These are phyloP conservation scores for Mycoemilia scoparia DNA, from an alignment of 192 early-diverging fungal species.

Conservation along the genomic window DNA sequence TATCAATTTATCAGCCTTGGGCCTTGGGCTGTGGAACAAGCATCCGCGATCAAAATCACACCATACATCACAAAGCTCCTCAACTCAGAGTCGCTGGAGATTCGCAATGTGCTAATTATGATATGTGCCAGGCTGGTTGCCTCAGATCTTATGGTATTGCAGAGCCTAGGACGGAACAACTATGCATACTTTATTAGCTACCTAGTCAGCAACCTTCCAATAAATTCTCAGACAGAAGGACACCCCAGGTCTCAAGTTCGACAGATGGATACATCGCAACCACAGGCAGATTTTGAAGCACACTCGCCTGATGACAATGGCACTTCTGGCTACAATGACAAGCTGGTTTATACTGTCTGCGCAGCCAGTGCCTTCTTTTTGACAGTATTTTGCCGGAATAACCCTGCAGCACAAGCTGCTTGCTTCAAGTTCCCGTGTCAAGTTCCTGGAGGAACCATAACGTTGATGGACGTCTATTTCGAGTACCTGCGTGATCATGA, in stretches of 20 bases:
- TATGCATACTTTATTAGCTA: conserved; percentile 87
- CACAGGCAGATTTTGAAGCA: conserved; percentile 27
- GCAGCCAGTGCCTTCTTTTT: conserved; percentile 74
- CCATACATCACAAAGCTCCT: conserved; percentile 93
- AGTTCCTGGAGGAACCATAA: too few species aligned
- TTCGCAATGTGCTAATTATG: conserved; percentile 85
- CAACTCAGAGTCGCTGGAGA: conserved; percentile 76
- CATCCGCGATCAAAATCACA: conserved; percentile 86
- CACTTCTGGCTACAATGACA: too few species aligned
- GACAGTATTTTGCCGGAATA: conserved; percentile 78
- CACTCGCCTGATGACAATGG: too few species aligned
- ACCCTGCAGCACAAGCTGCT: conserved; percentile 63
- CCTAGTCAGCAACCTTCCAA: conserved; percentile 44
- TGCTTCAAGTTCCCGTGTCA: conserved; percentile 31
- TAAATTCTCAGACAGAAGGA: not conserved
- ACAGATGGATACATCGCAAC: conserved; percentile 4
- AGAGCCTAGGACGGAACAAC: conserved; percentile 78
- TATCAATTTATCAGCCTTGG: conserved; percentile 83
- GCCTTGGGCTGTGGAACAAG: conserved; percentile 84
- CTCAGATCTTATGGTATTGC: conserved; percentile 74
- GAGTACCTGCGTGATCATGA: conserved; percentile 27
- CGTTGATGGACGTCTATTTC: conserved; percentile 27
- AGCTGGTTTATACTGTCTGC: conserved; percentile 23
- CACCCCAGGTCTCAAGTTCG: not conserved
- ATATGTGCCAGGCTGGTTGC: conserved; percentile 96